A percentile compares a stretch with the other conserved stretches of the same genome.
These are phyloP conservation scores for Monilinia fructigena DNA, from an alignment of 2,329 filamentous ascomycete species.

Conservation along the genomic window DNA sequence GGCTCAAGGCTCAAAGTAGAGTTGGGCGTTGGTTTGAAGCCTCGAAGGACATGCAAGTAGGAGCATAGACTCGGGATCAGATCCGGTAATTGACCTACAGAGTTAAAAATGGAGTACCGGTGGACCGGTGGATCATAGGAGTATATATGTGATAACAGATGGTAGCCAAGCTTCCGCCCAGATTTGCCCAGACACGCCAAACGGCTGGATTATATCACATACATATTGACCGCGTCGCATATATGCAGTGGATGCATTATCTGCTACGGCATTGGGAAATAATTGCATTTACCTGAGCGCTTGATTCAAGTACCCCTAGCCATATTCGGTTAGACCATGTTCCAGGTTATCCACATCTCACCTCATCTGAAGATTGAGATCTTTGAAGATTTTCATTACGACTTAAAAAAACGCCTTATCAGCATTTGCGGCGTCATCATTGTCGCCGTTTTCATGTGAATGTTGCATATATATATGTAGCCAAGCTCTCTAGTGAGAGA, in stretches of 20 bases:
- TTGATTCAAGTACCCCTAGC: not conserved
- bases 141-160: not conserved
- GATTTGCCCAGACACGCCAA: not conserved
- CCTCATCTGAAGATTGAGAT: constrained; percentile 15
- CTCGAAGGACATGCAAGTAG: not conserved
- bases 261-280: not conserved
- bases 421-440: constrained; percentile 1
- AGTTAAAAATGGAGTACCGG: constrained; percentile 10
- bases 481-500: constrained; percentile 21
- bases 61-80: constrained; percentile 5
- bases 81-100: constrained; percentile 7
- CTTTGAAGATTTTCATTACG: constrained; percentile 15
- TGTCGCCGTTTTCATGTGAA: constrained; percentile 3
- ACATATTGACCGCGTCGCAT: not conserved
- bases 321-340: not conserved
- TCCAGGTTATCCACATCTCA: constrained; percentile 2
- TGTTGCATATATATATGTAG: constrained; percentile 10
- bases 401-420: constrained; percentile 1
- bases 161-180: constrained; percentile 2
- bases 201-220: not conserved
- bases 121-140: not conserved
- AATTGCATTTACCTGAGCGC: not conserved
- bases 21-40: constrained; percentile 10
- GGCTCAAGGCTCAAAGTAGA: not conserved
- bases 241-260: not conserved